Conservation (phyloP, 2,329 filamentous ascomycete genomes). For the Penicillium sp. region DNA sequence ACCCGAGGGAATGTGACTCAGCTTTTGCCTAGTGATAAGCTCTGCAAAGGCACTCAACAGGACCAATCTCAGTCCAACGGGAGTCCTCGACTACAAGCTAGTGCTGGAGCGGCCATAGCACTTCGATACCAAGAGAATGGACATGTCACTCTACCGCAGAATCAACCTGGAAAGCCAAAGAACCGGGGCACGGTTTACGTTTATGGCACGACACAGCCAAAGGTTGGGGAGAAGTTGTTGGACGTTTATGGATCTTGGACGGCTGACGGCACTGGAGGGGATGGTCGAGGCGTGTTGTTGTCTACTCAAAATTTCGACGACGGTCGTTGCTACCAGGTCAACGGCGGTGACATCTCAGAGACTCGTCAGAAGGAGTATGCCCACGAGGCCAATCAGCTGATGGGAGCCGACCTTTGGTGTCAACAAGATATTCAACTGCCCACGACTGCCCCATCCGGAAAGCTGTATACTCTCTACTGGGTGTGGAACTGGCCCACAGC, state of each 20-base stretch:
- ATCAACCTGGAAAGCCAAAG: conserved; percentile 62
- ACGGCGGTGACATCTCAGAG: conserved; percentile 61
- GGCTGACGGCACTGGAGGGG: conserved; percentile 75
- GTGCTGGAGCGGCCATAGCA: conserved; percentile 66
- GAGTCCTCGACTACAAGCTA: conserved; percentile 66
- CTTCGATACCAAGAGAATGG: conserved; percentile 76
- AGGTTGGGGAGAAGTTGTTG: conserved; percentile 61
- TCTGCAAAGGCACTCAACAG: conserved; percentile 70
- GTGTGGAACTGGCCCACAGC: conserved; percentile 88
- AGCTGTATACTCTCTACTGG: conserved; percentile 86
- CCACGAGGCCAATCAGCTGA: conserved; percentile 54
- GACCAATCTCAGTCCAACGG: conserved; percentile 60
- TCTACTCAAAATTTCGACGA: conserved; percentile 85
- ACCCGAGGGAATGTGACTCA: conserved; percentile 54
- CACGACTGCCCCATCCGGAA: conserved; percentile 61
- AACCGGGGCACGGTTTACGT: conserved; percentile 75
- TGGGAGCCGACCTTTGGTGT: conserved; percentile 71
- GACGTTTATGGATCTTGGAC: conserved; percentile 79
- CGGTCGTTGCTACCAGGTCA: conserved; percentile 83
- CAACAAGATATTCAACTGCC: conserved; percentile 82
- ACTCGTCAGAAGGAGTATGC: conserved; percentile 63
- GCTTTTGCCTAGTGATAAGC: conserved; percentile 55
- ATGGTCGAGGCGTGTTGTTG: conserved; percentile 75
- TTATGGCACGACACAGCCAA: conserved; percentile 70
- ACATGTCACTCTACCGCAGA: conserved; percentile 67